Base-by-base conservation (phyloP, 805 yeast species). In the Tetrapisispora phaffii region DNA sequence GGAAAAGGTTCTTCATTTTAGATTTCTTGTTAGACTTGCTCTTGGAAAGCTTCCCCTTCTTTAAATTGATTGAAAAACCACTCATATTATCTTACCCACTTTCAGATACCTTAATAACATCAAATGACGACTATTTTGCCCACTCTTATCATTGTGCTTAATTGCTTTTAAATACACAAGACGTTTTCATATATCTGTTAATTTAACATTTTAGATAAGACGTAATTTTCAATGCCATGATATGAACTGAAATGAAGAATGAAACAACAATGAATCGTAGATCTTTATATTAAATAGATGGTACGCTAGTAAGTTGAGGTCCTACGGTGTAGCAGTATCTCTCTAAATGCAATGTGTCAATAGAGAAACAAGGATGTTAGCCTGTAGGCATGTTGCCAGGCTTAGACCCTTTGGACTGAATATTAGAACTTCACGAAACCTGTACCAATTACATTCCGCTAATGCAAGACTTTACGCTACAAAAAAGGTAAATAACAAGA, bases 11-110 rank as follows among this genome's bases (percentile, higher is more conserved):
- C 10, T 39, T 22, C 32, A 46, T 51, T 20, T 44, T 39, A 1
- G 32, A 13, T 33, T 43, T 37, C 15, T 16, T 20, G n/a, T 29
- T 10, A 9, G 21, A 23, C 33, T 35, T 40, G 23, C 45, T 50
- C 39, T 47, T 49, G 17, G 13, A 20, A 4, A 20, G 42, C 40
- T 42, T 48, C 32, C 47, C 47, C 21, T 45, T 46, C 39, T 49
- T 51, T 24, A 57, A 45, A 39, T 44, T 52, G 16, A 57, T 34
- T 7, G 57, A 48, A 41, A 57, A 50, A 2, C 40, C 40, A 42
- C 40, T 29, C 44, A 42, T 42, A 4, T 1, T 24, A 7, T n/a
- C n/a, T n/a, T n/a, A n/a, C n/a, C n/a, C 6, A 28, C 31, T 28
- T 9, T 28, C 5, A 5, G n/a, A 28, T 7, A 6, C 31, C 10